These are phyloP conservation scores for Suillus discolor DNA, from an alignment of 768 basidiomycete genomes.

Conservation along the genomic window DNA sequence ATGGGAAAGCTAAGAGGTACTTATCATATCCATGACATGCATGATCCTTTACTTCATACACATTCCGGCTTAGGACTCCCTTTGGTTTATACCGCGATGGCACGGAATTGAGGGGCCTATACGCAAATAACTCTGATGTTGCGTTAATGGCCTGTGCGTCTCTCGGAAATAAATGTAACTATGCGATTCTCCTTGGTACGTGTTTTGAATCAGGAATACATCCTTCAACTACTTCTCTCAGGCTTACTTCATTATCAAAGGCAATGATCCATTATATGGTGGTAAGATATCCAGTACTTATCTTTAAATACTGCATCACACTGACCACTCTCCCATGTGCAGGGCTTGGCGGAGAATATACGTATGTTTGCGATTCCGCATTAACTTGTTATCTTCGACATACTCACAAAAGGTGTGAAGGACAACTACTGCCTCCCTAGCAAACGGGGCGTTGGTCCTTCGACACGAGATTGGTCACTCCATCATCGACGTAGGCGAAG, in stretches of 20 bases:
- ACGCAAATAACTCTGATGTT: conserved; percentile 66
- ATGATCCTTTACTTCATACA: conserved; percentile 8
- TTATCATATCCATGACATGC: conserved; percentile 19
- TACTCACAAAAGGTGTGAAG: conserved; percentile 35
- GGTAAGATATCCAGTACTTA: conserved; percentile 42
- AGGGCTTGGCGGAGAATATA: conserved; percentile 81
- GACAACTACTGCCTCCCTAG: conserved; percentile 71
- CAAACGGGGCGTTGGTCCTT: conserved; percentile 75
- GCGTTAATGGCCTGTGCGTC: conserved; percentile 70
- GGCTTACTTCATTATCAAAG: conserved; percentile 33
- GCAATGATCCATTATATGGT: conserved; percentile 79
- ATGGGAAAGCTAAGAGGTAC: conserved; percentile 71
- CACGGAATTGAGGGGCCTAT: conserved; percentile 74
- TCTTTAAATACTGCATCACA: background rate
- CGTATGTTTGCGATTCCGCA: conserved; percentile 47
- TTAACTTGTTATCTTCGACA: background rate
- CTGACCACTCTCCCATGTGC: background rate
- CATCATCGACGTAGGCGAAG: conserved; percentile 77
- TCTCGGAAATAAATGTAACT: conserved; percentile 67
- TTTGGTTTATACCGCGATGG: conserved; percentile 80
- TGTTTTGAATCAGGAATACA: background rate
- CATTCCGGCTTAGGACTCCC: conserved; percentile 51
- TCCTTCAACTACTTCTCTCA: background rate
- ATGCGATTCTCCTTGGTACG: conserved; percentile 73
- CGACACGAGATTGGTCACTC: conserved; percentile 84